Base-by-base conservation (phyloP, 169 alveolate genomes). In the Plasmodium cynomolgi region DNA sequence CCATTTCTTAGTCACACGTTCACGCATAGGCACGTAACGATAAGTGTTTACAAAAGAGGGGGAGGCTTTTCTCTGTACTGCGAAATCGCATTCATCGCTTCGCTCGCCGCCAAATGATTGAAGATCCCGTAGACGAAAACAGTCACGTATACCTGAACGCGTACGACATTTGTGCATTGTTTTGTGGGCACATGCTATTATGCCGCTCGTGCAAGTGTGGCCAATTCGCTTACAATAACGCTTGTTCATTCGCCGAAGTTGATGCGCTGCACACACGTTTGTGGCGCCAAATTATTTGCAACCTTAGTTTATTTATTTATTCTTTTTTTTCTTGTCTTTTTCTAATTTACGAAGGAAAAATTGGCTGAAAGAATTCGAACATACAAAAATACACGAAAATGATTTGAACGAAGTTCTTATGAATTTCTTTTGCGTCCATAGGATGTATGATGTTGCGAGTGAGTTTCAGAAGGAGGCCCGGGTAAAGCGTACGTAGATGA, bases 361-460 rank as follows among this genome's bases (percentile, higher is more conserved):
- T 39, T 88, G 94, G 94, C 77, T 88, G 20, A 88, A 88, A 29
- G 94, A 88, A 68, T 80, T 88, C 20, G 94, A 88, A 62, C 72
- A 88, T 47, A 88, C 88, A 20, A 88, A 88, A 80, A 79, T 88
- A 79, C 86, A 88, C 47, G 94, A 88, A 79, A 77, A 88, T 77
- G 94, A 88, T 39, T 56, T 88, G 50, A 88, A 88, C 47, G 94
- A 88, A 88, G 94, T 88, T 8, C 71, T 88, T 37, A 88, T 88
- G 94, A 88, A 88, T 44, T 88, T 39, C 83, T 88, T 88, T 29
- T 88, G 94, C 71, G 94, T 88, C 23, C 94, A 88, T 20, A 77
- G 94, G 44, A 88, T 88, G 94, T 79, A 88, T 80, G 94, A 88
- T 26, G 94, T 88, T 79, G 94, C 94, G 41, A 56, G 47, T 58